Percentiles rank a stretch among this genome's conserved stretches.
phyloP scores from a whole-genome alignment of 495 filamentous ascomycete genomes.

The Rhypophila decipiens region DNA sequence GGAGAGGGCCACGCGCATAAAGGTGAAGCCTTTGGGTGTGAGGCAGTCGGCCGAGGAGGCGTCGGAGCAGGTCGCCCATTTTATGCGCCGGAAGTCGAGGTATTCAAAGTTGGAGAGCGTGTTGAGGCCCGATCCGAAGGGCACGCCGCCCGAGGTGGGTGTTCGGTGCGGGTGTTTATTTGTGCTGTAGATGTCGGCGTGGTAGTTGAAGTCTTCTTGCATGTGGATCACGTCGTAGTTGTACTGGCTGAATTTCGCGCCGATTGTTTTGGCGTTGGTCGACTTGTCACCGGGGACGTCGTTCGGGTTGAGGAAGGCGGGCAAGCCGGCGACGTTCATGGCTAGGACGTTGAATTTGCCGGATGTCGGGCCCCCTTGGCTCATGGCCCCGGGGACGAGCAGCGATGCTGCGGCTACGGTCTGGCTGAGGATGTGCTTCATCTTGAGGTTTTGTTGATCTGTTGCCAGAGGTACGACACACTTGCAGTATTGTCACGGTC shows the following conservation, averaged over 20 bases:
- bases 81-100: conserved; percentile 47
- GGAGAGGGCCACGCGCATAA: conserved; percentile 41
- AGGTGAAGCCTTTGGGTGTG: conserved; percentile 60
- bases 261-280: conserved; percentile 43
- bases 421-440: too few species aligned
- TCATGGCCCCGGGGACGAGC: too few species aligned
- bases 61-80: conserved; percentile 53
- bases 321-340: conserved; percentile 58
- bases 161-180: conserved; percentile 53
- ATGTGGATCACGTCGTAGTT: conserved; percentile 54
- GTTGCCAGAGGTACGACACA: too few species aligned
- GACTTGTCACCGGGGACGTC: conserved; percentile 48
- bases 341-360: conserved; percentile 46
- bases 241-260: conserved; percentile 42
- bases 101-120: conserved; percentile 51
- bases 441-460: too few species aligned
- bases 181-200: conserved; percentile 49
- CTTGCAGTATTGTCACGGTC: too few species aligned
- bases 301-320: conserved; percentile 46
- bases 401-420: too few species aligned
- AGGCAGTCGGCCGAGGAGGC: conserved; percentile 50
- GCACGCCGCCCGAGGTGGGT: conserved; percentile 53
- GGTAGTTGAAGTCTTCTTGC: conserved; percentile 66
- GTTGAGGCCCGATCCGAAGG: conserved; percentile 56
- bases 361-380: too few species aligned